Evolutionary conservation across 345 rosid species (phyloP).

Genomic region (Raphanus raphanistrum): DNA sequence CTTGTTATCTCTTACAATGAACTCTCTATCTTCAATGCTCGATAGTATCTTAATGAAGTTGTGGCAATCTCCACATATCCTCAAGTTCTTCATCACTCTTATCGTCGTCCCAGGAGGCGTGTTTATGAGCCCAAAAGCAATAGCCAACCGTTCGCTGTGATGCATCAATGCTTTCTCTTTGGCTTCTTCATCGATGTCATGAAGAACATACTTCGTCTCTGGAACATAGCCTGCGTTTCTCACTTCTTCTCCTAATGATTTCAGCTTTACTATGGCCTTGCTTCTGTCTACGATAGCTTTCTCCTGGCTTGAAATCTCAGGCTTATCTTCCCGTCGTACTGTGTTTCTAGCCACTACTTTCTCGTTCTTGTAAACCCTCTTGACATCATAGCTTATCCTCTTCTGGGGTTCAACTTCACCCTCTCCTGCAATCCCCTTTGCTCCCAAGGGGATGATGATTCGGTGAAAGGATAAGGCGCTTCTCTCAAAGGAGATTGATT

Average conservation of each 20-base stretch:
- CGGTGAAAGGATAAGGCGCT: conserved; percentile 16
- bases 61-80: conserved; percentile 67
- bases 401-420: conserved; percentile 18
- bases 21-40: too few species aligned
- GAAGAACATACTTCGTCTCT: conserved; percentile 56
- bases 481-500: conserved; percentile 19
- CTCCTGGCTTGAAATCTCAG: background rate
- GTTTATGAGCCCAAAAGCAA: conserved; percentile 56
- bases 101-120: conserved; percentile 46
- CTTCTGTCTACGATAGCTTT: conserved; percentile 25
- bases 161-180: conserved; percentile 58
- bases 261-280: conserved; percentile 29
- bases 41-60: conserved; percentile 50
- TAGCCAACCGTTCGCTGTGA: conserved; percentile 69
- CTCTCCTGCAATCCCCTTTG: background rate
- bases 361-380: background rate
- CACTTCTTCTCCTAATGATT: conserved; percentile 31
- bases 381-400: background rate
- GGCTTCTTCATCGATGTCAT: conserved; percentile 64
- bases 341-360: background rate
- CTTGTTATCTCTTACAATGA: too few species aligned
- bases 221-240: conserved; percentile 55
- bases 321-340: too few species aligned
- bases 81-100: conserved; percentile 60
- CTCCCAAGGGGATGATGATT: background rate